phyloP scores from a whole-genome alignment of 768 basidiomycete genomes.

The Auricularia sp. region DNA sequence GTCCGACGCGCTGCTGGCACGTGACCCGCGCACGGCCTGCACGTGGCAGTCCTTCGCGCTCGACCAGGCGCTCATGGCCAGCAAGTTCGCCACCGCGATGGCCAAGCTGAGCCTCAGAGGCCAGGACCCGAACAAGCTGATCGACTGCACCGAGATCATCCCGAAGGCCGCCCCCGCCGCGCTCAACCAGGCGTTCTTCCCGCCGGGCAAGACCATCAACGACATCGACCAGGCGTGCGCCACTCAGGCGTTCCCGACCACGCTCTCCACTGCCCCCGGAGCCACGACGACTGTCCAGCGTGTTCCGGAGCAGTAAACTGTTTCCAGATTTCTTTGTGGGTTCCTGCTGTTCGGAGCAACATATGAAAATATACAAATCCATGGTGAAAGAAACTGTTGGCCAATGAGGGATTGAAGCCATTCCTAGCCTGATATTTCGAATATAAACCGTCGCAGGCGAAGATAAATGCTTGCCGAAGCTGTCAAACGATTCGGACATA shows the following conservation, averaged over 20 bases:
- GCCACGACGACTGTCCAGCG: neutral
- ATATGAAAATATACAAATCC: too few relatives aligned
- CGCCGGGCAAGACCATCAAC: neutral
- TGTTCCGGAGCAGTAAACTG: neutral
- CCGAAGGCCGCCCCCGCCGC: neutral
- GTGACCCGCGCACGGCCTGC: slow-evolving; percentile 37
- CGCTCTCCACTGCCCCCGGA: neutral
- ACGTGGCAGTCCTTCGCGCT: slow-evolving; percentile 33
- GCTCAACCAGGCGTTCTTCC: neutral
- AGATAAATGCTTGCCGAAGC: too few relatives aligned
- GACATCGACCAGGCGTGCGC: neutral
- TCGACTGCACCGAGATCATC: slow-evolving; percentile 7
- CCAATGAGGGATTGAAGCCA: too few relatives aligned
- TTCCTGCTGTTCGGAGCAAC: neutral
- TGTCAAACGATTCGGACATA: too few relatives aligned
- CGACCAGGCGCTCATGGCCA: neutral
- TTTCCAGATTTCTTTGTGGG: neutral
- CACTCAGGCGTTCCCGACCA: neutral
- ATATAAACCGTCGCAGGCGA: too few relatives aligned
- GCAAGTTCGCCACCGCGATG: neutral
- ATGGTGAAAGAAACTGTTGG: too few relatives aligned
- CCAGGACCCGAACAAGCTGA: neutral
- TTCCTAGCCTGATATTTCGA: too few relatives aligned
- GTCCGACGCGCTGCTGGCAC: slow-evolving; percentile 29
- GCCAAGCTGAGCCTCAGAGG: neutral